A percentile compares a stretch with the other conserved stretches of the same genome.
These are phyloP conservation scores for Chrysoporthe puriensis DNA, from an alignment of 2,329 filamentous ascomycete genomes.

Conservation along the genomic window DNA sequence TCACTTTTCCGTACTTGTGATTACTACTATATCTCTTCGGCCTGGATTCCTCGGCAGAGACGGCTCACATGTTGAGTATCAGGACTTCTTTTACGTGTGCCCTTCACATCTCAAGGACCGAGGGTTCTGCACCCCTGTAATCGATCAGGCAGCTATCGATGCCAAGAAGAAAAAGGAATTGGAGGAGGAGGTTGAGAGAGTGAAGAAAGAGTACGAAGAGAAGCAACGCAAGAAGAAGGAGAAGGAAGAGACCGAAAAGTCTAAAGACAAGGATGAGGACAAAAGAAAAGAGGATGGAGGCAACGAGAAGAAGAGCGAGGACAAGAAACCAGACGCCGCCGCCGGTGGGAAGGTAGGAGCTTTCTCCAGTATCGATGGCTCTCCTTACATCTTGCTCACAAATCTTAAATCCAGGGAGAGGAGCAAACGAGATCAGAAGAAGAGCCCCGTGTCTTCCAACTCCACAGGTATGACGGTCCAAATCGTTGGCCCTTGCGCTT, in stretches of 20 bases:
- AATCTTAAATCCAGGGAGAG: slow-evolving; percentile 48
- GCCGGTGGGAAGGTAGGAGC: slow-evolving; percentile 37
- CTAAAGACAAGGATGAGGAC: slow-evolving; percentile 53
- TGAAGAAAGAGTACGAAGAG: slow-evolving; percentile 80
- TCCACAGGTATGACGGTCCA: slow-evolving; percentile 68
- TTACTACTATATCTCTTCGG: background rate
- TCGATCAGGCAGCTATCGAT: slow-evolving; percentile 69
- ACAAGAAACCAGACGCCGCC: slow-evolving; percentile 40
- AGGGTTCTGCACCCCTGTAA: slow-evolving; percentile 76
- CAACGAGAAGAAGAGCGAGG: slow-evolving; percentile 47
- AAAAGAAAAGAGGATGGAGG: slow-evolving; percentile 42
- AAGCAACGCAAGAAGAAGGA: slow-evolving; percentile 70
- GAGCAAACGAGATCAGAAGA: slow-evolving; percentile 55
- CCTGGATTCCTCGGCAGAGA: background rate
- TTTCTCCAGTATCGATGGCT: background rate
- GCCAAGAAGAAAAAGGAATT: slow-evolving; percentile 68
- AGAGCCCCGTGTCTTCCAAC: slow-evolving; percentile 78
- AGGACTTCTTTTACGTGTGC: slow-evolving; percentile 93
- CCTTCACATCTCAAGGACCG: slow-evolving; percentile 79
- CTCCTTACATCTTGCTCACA: slow-evolving; percentile 30
- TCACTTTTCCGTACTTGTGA: background rate
- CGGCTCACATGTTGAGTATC: slow-evolving; percentile 24
- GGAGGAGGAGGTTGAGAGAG: slow-evolving; percentile 64
- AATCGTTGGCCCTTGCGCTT: background rate
- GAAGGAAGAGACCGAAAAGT: slow-evolving; percentile 63